Base-by-base conservation (phyloP, 495 filamentous ascomycete genomes). In the Daldinia decipiens region DNA sequence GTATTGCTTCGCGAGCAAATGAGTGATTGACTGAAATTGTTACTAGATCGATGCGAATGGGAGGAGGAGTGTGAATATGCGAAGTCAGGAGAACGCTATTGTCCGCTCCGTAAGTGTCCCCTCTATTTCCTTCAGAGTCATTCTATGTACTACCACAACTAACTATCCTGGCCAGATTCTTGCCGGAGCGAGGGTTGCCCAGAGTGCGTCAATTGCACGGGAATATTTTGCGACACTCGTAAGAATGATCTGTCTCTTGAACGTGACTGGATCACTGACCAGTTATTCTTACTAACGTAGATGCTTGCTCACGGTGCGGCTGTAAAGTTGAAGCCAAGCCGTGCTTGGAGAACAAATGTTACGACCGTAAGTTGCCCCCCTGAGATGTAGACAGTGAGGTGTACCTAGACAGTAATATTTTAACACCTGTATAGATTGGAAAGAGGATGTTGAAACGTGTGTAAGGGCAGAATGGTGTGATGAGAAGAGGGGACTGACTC, bases 1-100 rank as follows among this genome's bases (percentile, higher is more conserved):
- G 5, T 50, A 4, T 31, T 50, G 32, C 21, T 39, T 26, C 17
- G 27, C 1, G 34, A 53, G 24, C 0, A 29, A 5, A 39, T 52
- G 21, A 31, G 40, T 21, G 13, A 60, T 55, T 61, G 24, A 63
- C 32, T 12, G 5, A 2, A 17, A n/a, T 3, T 1, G 3, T 62
- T 53, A 34, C 32, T 38, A 73, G 66, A 70, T 52, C 70, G 66
- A n/a, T 73, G 70, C 47, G 29, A 34, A 57, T 52, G 17, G 9
- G 36, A 39, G 3, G 47, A 31, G 4, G 39, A 8, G 2, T 72
- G 70, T 52, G 29, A 6, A 32, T 34, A 40, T 59, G 24, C 8
- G 26, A 57, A 12, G 17, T 27, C 26, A 50, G 51, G 57, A 15
- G 21, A 17, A 3, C 0, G 4, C 12, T 57, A n/a, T 29, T 71